Evolutionary conservation across 225 moss, liverwort and hornwort genomes (phyloP).

Genomic region (Pleurozium schreberi): DNA sequence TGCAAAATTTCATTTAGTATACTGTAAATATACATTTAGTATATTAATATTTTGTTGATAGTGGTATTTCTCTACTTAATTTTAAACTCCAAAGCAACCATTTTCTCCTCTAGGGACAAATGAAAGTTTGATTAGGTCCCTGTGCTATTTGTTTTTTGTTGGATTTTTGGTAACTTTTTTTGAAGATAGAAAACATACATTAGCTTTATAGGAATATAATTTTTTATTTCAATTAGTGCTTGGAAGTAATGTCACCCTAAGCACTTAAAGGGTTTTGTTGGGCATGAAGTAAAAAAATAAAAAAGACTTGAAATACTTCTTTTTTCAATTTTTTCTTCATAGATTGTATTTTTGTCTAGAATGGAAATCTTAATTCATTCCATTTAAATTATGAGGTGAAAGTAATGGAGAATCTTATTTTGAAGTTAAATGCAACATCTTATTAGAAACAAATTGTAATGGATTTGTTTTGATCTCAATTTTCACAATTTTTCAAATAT

Average conservation of each 20-base stretch:
- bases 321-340: neutral
- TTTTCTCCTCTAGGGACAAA: rapidly evolving
- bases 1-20: neutral
- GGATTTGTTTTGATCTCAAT: neutral
- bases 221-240: no score
- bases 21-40: no score
- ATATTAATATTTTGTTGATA: neutral
- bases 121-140: neutral
- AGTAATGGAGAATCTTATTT: neutral
- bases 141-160: rapidly evolving
- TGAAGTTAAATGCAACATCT: rapidly evolving
- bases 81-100: rapidly evolving
- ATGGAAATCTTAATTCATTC: neutral
- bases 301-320: neutral
- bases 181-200: neutral
- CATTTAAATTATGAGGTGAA: neutral
- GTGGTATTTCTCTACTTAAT: neutral
- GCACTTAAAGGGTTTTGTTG: rapidly evolving
- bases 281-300: neutral
- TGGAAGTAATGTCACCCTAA: rapidly evolving
- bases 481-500: neutral
- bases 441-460: neutral
- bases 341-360: no score
- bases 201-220: rapidly evolving
- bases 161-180: neutral